Percentiles rank a stretch among this genome's conserved stretches.
Conservation (phyloP, 2,329 filamentous ascomycete species). For the Zasmidium cellare region DNA sequence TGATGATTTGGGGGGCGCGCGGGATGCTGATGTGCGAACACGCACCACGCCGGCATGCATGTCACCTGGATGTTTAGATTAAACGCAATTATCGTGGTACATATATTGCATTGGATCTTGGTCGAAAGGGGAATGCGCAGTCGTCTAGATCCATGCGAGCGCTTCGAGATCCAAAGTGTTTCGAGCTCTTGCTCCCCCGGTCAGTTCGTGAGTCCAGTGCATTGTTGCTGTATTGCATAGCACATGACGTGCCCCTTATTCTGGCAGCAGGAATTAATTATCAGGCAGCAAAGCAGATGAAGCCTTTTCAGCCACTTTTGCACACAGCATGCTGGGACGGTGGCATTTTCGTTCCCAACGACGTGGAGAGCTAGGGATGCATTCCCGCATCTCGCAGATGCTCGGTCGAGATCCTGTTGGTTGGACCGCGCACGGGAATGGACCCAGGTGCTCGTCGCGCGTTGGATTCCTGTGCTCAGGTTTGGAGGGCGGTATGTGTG, state of each 20-base stretch:
- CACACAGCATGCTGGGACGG: constrained; percentile 22
- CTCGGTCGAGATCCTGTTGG: constrained; percentile 26
- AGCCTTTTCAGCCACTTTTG: constrained; percentile 21
- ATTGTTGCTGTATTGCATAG: constrained; percentile 14
- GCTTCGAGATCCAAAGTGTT: constrained; percentile 9
- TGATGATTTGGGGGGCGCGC: too few relatives aligned
- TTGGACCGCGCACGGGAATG: constrained; percentile 16
- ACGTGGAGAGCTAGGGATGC: constrained; percentile 20
- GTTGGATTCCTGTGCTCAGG: constrained; percentile 12
- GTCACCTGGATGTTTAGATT: constrained; percentile 18
- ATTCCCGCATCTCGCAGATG: constrained; percentile 24
- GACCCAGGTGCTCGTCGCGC: constrained; percentile 11
- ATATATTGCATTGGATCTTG: constrained; percentile 12
- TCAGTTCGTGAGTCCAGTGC: too few relatives aligned
- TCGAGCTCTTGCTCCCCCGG: neutral
- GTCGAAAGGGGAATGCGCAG: constrained; percentile 21
- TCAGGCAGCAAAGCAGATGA: constrained; percentile 22
- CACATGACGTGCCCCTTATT: constrained; percentile 24
- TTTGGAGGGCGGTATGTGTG: constrained; percentile 2
- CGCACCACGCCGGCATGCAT: constrained; percentile 15
- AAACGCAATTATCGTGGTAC: constrained; percentile 23
- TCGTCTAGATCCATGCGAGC: constrained; percentile 7
- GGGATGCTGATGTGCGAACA: constrained; percentile 17
- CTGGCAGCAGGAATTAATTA: constrained; percentile 18
- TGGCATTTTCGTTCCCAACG: constrained; percentile 24